phyloP scores from a whole-genome alignment of 257 asterid species.

The Leonotis leonurus region DNA sequence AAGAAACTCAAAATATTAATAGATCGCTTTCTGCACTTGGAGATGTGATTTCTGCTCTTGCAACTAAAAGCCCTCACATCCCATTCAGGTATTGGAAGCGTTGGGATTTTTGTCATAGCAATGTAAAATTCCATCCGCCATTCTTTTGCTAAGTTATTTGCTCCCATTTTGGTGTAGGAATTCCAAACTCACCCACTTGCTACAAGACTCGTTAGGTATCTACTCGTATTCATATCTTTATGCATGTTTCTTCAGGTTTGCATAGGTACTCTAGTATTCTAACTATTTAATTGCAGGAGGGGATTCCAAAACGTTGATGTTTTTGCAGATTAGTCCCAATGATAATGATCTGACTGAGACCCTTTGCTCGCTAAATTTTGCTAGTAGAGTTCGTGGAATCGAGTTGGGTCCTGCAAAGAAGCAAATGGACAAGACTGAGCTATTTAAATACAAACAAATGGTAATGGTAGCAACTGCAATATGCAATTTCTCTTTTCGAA shows the following conservation, averaged over 20 bases:
- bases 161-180: conserved; percentile 44
- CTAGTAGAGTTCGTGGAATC: conserved; percentile 91
- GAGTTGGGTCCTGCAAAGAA: conserved; percentile 95
- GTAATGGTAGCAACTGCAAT: conserved; percentile 29
- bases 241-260: background rate
- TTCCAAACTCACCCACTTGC: conserved; percentile 97
- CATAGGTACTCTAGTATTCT: background rate
- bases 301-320: conserved; percentile 91
- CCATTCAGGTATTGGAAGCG: conserved; percentile 60
- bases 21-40: conserved; percentile 95
- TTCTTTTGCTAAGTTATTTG: conserved; percentile 9
- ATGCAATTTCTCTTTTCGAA: background rate
- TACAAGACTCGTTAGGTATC: conserved; percentile 94
- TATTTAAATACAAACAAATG: conserved; percentile 75
- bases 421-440: conserved; percentile 78
- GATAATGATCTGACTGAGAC: conserved; percentile 80
- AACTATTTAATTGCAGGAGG: conserved; percentile 50
- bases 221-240: background rate
- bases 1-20: conserved; percentile 90
- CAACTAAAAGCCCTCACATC: conserved; percentile 76
- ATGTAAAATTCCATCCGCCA: background rate
- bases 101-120: background rate
- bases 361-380: conserved; percentile 90
- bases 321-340: conserved; percentile 94
- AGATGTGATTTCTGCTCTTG: conserved; percentile 90